phyloP scores from a whole-genome alignment of 208 protist species.

The Angomonas ambiguus region DNA sequence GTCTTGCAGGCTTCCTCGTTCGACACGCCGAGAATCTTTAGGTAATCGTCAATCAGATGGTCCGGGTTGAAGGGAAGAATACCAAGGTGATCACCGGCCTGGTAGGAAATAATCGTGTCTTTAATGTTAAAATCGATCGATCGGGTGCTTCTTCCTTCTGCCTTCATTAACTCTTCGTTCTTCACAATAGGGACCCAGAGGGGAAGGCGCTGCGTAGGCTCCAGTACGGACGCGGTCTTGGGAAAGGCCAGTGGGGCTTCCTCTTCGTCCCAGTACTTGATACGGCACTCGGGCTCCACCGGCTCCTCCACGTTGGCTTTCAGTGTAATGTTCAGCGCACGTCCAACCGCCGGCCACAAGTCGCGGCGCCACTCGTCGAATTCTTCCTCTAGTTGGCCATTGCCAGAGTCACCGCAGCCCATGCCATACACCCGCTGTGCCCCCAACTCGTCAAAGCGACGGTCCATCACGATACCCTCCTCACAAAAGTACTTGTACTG shows the following conservation, averaged over 20 bases:
- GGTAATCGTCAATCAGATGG: slow-evolving; percentile 74
- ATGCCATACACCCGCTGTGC: slow-evolving; percentile 78
- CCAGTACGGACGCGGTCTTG: slow-evolving; percentile 82
- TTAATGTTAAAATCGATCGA: slow-evolving; percentile 85
- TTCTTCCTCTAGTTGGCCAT: slow-evolving; percentile 80
- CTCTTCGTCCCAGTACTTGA: slow-evolving; percentile 79
- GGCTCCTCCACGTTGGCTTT: slow-evolving; percentile 67
- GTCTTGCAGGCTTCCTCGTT: slow-evolving; percentile 60
- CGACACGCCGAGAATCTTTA: slow-evolving; percentile 46
- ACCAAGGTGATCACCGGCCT: slow-evolving; percentile 94
- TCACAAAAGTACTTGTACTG: slow-evolving; percentile 91
- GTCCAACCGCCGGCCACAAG: slow-evolving; percentile 78
- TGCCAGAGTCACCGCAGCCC: slow-evolving; percentile 68
- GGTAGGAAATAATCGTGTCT: slow-evolving; percentile 86
- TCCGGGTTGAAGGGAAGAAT: slow-evolving; percentile 91
- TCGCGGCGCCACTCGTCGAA: slow-evolving; percentile 83
- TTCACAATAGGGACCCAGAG: slow-evolving; percentile 64
- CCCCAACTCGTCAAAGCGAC: slow-evolving; percentile 83
- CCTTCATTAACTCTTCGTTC: slow-evolving; percentile 77
- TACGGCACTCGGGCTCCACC: slow-evolving; percentile 73
- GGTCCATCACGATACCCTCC: slow-evolving; percentile 82
- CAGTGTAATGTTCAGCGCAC: slow-evolving; percentile 66
- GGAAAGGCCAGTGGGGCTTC: slow-evolving; percentile 78
- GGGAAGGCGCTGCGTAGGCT: slow-evolving; percentile 82
- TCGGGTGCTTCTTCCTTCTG: slow-evolving; percentile 57